These are phyloP conservation scores for Stephania japonica DNA, from an alignment of 164 flowering plant species.

Conservation along the genomic window DNA sequence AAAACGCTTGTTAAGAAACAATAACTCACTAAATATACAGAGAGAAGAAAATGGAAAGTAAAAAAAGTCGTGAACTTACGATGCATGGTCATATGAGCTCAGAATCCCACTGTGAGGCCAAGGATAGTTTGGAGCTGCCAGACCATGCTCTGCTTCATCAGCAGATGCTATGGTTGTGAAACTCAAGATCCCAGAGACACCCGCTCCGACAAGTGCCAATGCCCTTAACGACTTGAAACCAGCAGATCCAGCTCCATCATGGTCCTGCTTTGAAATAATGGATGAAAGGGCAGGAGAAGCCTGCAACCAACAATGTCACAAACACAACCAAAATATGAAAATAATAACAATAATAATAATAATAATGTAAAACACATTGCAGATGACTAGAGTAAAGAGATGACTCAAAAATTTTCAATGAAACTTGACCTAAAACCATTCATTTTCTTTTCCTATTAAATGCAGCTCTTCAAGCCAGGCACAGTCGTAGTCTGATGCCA, in stretches of 20 bases:
- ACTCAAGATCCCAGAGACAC: constrained; percentile 70
- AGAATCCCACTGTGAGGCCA: constrained; percentile 97
- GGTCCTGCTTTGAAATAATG: constrained; percentile 43
- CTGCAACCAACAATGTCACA: constrained; percentile 27
- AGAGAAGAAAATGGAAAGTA: neutral
- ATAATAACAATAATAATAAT: neutral
- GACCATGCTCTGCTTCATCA: constrained; percentile 97
- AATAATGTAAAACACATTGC: neutral
- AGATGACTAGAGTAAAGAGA: neutral
- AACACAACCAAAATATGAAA: constrained; percentile 7
- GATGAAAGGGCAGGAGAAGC: constrained; percentile 49
- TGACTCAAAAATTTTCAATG: neutral
- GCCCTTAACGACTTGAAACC: constrained; percentile 55
- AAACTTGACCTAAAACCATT: neutral
- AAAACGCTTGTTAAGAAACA: neutral
- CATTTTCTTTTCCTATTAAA: neutral
- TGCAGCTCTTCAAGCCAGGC: neutral
- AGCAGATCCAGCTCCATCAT: constrained; percentile 47
- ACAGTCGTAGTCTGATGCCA: neutral
- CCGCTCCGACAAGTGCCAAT: constrained; percentile 77
- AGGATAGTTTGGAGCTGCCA: constrained; percentile 65
- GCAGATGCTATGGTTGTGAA: constrained; percentile 67
- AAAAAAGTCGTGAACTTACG: constrained; percentile 45
- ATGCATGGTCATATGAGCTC: constrained; percentile 90
- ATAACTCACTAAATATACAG: neutral